Evolutionary conservation across 2,329 filamentous ascomycete species (phyloP).

Genomic region (Fusarium staphyleae): DNA sequence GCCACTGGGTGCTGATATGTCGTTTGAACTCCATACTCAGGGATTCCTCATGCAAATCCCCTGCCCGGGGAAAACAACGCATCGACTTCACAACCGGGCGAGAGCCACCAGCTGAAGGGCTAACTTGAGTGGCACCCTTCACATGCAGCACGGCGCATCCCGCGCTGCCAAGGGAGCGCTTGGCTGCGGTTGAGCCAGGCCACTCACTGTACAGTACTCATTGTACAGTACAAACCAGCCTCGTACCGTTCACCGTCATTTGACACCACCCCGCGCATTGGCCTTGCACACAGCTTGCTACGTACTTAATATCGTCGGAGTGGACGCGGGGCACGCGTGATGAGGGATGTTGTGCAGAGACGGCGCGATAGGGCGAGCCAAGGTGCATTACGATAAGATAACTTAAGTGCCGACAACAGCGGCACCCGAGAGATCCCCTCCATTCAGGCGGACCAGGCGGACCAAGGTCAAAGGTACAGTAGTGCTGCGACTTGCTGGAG

Average conservation of each 20-base stretch:
- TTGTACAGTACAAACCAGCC: too few relatives aligned
- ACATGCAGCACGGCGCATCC: slow-evolving; percentile 39
- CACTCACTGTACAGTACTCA: too few relatives aligned
- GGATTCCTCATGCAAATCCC: slow-evolving; percentile 8
- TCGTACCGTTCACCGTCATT: slow-evolving; percentile 39
- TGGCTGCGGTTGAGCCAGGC: slow-evolving; percentile 6
- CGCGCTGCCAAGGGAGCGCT: slow-evolving; percentile 23
- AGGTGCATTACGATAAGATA: slow-evolving; percentile 24
- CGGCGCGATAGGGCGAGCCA: slow-evolving; percentile 27
- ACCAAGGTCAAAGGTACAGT: slow-evolving; percentile 18
- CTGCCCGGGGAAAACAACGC: slow-evolving; percentile 15
- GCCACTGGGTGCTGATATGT: slow-evolving; percentile 1
- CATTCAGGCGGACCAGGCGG: slow-evolving; percentile 25
- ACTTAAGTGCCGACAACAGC: slow-evolving; percentile 37
- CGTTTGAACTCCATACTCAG: slow-evolving; percentile 4
- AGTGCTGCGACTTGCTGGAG: slow-evolving; percentile 26
- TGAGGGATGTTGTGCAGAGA: slow-evolving; percentile 34
- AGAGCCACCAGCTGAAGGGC: slow-evolving; percentile 15
- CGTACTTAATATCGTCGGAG: not conserved
- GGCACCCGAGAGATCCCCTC: slow-evolving; percentile 32
- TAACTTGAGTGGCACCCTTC: slow-evolving; percentile 25
- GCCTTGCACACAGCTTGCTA: slow-evolving; percentile 21
- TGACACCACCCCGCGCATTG: slow-evolving; percentile 25
- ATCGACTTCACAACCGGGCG: slow-evolving; percentile 13
- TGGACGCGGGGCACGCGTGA: slow-evolving; percentile 1